A percentile compares a stretch with the other conserved stretches of the same genome.
Conservation (phyloP, 2,329 filamentous ascomycete species). For the Phialophora tarda region DNA sequence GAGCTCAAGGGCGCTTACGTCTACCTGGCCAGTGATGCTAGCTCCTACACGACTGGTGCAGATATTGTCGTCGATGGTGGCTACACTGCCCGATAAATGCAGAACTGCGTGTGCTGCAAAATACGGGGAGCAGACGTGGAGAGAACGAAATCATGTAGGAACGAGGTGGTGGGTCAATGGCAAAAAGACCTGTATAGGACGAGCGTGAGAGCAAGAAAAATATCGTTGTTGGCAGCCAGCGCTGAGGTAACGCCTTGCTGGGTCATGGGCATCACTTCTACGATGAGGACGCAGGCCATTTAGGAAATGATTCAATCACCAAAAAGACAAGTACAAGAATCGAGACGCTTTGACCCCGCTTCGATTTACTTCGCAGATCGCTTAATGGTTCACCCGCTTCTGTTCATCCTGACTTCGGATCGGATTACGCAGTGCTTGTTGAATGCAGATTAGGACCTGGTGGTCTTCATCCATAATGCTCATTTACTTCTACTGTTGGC, state of each 20-base stretch:
- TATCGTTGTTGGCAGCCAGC: neutral
- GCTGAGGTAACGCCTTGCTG: too few species aligned
- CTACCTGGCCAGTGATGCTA: conserved; percentile 56
- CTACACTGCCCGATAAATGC: conserved; percentile 51
- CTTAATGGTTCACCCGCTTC: neutral
- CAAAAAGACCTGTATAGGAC: neutral
- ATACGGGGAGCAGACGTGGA: neutral
- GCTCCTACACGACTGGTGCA: conserved; percentile 56
- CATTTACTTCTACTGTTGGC: too few species aligned
- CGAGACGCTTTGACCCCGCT: neutral
- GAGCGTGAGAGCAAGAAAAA: neutral
- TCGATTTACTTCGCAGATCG: neutral
- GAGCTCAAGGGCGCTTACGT: conserved; percentile 67
- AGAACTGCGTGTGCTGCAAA: neutral
- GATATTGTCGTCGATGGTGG: conserved; percentile 58
- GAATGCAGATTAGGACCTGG: too few species aligned
- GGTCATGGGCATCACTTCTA: neutral
- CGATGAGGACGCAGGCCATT: neutral
- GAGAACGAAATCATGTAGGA: neutral
- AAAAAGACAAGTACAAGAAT: neutral
- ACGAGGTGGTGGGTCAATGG: neutral
- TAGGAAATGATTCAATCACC: neutral
- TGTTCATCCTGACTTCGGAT: neutral
- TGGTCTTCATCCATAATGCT: too few species aligned
- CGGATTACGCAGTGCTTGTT: too few species aligned